Percentiles rank a stretch among this genome's conserved stretches.
Conservation (phyloP, 352 stramenopile species). For the Elongisporangium undulatum region DNA sequence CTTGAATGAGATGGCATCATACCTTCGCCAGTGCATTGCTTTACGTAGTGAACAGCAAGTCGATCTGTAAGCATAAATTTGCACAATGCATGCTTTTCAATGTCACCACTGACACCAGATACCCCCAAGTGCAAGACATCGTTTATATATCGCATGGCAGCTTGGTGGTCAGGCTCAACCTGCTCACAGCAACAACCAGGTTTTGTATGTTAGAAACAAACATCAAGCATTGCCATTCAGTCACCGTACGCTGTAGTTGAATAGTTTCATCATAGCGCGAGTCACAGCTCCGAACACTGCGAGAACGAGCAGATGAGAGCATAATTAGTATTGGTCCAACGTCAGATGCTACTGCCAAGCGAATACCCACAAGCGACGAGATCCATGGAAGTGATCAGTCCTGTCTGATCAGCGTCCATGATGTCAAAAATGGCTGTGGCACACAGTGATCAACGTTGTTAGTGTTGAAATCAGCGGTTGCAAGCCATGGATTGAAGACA, state of each 20-base stretch:
- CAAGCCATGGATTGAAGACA: conserved; percentile 3
- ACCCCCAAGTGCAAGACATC: conserved; percentile 29
- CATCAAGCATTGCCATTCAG: not conserved
- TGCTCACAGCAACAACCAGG: conserved; percentile 1
- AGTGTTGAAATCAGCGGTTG: not conserved
- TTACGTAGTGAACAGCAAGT: conserved; percentile 56
- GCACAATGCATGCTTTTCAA: conserved; percentile 35
- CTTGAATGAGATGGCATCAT: not conserved
- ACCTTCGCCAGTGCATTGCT: conserved; percentile 57
- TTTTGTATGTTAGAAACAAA: not conserved
- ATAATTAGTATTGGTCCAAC: not conserved
- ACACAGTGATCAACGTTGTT: not conserved
- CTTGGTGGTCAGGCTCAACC: conserved; percentile 32
- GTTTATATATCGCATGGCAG: conserved; percentile 37
- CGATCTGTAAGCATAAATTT: conserved; percentile 45
- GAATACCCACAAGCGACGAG: conserved; percentile 37
- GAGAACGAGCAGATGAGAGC: conserved; percentile 5
- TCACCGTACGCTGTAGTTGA: conserved; percentile 31
- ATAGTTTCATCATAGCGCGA: conserved; percentile 54
- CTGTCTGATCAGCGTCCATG: conserved; percentile 33
- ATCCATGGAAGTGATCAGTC: conserved; percentile 30
- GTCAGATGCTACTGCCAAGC: not conserved
- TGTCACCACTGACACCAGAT: conserved; percentile 8
- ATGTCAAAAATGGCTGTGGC: conserved; percentile 63
- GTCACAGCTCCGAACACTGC: conserved; percentile 41